Evolutionary conservation across 257 asterid species (phyloP).

Genomic region (Solanum habrochaites): DNA sequence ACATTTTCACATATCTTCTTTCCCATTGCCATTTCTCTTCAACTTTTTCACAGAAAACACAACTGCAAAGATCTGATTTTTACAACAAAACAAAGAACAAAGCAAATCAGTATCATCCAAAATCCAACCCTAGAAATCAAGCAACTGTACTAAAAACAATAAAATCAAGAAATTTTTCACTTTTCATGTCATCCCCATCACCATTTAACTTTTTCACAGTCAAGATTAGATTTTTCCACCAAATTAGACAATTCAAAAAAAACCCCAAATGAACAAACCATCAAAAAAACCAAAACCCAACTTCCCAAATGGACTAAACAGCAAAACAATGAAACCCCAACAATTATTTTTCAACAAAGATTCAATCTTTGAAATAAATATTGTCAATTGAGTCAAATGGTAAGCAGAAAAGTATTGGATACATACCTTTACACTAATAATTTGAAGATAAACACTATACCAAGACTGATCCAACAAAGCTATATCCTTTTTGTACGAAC

Average conservation of each 20-base stretch:
- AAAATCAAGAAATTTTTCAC: background rate
- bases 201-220: conserved; percentile 4
- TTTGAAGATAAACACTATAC: background rate
- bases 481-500: background rate
- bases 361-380: background rate
- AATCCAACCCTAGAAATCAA: background rate
- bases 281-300: background rate
- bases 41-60: background rate
- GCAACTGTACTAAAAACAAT: background rate
- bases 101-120: background rate
- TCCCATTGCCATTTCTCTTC: conserved; percentile 12
- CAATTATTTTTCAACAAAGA: background rate
- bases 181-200: background rate
- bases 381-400: background rate
- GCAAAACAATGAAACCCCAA: background rate
- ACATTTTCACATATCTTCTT: conserved; percentile 5
- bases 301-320: background rate
- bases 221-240: conserved; percentile 14
- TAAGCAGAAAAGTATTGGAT: background rate
- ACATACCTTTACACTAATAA: background rate
- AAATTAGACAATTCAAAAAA: background rate
- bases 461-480: conserved; percentile 23
- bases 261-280: background rate
- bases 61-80: conserved; percentile 16
- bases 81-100: background rate